phyloP scores from a whole-genome alignment of 2,329 filamentous ascomycete species.

The Pseudomassariella vexata region DNA sequence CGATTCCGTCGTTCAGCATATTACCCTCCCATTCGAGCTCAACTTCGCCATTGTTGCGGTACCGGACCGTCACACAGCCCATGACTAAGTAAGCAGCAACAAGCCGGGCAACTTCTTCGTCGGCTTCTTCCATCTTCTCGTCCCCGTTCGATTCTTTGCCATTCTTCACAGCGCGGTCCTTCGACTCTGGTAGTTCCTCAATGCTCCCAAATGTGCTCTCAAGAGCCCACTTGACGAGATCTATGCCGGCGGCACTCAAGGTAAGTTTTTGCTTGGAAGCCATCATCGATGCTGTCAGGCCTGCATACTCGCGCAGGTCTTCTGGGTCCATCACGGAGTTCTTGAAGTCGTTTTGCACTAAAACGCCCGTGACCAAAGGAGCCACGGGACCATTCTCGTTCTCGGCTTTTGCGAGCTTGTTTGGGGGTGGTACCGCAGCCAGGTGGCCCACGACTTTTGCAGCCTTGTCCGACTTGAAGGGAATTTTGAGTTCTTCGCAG shows the following conservation, averaged over 20 bases:
- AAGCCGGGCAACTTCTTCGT: slow-evolving; percentile 56
- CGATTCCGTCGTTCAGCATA: slow-evolving; percentile 94
- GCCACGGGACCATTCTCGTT: slow-evolving; percentile 40
- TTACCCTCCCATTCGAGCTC: slow-evolving; percentile 98
- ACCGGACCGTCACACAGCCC: slow-evolving; percentile 82
- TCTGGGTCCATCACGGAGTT: slow-evolving; percentile 95
- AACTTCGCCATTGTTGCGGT: slow-evolving; percentile 70
- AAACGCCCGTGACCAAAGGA: slow-evolving; percentile 74
- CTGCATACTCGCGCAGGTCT: slow-evolving; percentile 91
- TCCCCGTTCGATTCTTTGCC: slow-evolving; percentile 27
- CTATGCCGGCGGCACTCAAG: slow-evolving; percentile 80
- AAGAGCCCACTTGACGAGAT: slow-evolving; percentile 88
- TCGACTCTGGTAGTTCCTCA: slow-evolving; percentile 58
- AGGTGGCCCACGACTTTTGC: slow-evolving; percentile 95
- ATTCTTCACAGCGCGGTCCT: slow-evolving; percentile 30
- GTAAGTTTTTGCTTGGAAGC: slow-evolving; percentile 87
- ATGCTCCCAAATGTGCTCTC: slow-evolving; percentile 91
- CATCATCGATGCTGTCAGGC: slow-evolving; percentile 92
- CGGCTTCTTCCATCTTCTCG: slow-evolving; percentile 47
- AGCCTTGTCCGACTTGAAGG: slow-evolving; percentile 91
- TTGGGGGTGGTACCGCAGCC: slow-evolving; percentile 70
- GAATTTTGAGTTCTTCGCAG: slow-evolving; percentile 89
- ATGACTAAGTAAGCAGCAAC: slow-evolving; percentile 67
- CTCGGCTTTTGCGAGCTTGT: slow-evolving; percentile 23
- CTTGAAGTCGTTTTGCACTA: slow-evolving; percentile 98